Evolutionary conservation across 768 basidiomycete species (phyloP).

Genomic region (Piloderma croceum): DNA sequence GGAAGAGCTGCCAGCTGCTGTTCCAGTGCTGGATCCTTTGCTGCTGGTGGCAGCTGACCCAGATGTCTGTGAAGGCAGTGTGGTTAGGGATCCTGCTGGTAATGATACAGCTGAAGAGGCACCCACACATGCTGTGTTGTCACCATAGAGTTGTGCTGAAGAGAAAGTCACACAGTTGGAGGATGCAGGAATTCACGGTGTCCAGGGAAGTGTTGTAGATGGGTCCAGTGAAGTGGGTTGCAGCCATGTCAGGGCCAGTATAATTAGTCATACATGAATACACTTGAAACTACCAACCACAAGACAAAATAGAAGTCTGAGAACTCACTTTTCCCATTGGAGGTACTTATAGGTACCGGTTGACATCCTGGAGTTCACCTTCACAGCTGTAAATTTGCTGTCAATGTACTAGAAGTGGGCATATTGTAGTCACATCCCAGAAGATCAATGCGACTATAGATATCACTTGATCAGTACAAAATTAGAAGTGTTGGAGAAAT

Average conservation of each 20-base stretch:
- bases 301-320: not conserved
- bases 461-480: not conserved
- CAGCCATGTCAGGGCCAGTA: conserved; percentile 32
- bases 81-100: not conserved
- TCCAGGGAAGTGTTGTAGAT: conserved; percentile 42
- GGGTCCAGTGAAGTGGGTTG: conserved; percentile 45
- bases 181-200: conserved; percentile 32
- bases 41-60: not conserved
- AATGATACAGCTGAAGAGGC: not conserved
- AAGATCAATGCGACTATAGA: conserved; percentile 37
- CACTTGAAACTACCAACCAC: no score
- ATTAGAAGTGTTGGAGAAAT: not conserved
- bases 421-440: conserved; percentile 50
- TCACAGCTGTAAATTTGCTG: conserved; percentile 42
- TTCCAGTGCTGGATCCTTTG: not conserved
- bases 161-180: conserved; percentile 38
- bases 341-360: conserved; percentile 42
- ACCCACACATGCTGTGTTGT: conserved; percentile 7
- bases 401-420: conserved; percentile 39
- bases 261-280: not conserved
- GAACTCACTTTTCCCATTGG: conserved; percentile 21
- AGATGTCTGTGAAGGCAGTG: not conserved
- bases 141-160: conserved; percentile 32
- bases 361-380: conserved; percentile 39
- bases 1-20: not conserved